Evolutionary conservation across 192 early-diverging fungal genomes (phyloP), one percentile per base, ranked within the genome.

Genomic region (Chytriomyces hyalinus): DNA sequence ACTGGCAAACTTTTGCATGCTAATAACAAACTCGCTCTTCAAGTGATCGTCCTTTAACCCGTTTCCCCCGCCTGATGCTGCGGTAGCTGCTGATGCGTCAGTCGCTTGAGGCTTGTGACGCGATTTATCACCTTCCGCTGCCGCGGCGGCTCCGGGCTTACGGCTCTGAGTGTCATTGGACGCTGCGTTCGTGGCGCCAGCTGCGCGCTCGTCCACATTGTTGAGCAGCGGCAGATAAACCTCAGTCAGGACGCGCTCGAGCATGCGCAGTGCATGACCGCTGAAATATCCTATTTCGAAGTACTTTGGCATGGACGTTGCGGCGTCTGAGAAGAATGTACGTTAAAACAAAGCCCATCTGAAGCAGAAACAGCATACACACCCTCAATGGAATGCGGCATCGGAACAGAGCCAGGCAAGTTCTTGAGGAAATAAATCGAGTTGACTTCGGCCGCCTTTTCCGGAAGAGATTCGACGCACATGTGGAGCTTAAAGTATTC

Each of bases 231-330:
- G 89, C 15, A 90, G 20, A 73, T 88, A 89, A 10, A 90, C 79
- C 49, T 90, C 88, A 49, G 82, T 76, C 10, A 90, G 61, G 6
- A 87, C 84, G 51, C 80, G 84, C 75, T 90, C 89, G 10, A 90
- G 80, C 86, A 88, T 90, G 13, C 85, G 57, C 11, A 90, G 75
- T 2, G 87, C 85, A 51, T 87, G 83, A 13, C 84, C 83, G 13
- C 84, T 83, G 62, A 89, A 81, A 53, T 89, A 87, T 8, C 89
- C 89, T 22, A 84, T 83, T 70, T 90, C 89, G 47, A 90, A 78
- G 65, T 67, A 76, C 47, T 75, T 60, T 15, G 83, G 70, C 65
- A 90, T 50, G 4, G 24, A 67, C 6, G 43, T 49, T 28, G 67
- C 61, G 4, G 87, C 80, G 22, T 87, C 89, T 90, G n/a, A n/a